Evolutionary conservation across 805 yeast species (phyloP).

Genomic region (Saccharomyces kudriavzevii): DNA sequence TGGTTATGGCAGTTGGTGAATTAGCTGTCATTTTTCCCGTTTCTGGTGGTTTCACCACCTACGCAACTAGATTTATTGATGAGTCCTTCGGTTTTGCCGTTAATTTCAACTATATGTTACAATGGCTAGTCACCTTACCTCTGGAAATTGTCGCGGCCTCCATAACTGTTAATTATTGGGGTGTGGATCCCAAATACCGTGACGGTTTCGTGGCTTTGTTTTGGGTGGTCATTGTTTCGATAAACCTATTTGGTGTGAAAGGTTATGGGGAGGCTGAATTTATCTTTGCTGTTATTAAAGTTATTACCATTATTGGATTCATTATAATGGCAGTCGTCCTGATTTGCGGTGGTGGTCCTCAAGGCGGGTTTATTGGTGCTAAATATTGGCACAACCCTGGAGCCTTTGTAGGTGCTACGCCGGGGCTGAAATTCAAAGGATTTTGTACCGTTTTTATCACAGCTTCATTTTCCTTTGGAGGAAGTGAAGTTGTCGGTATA

Average conservation of each 20-base stretch:
- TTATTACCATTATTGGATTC: slow-evolving; percentile 41
- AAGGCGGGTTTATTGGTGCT: slow-evolving; percentile 41
- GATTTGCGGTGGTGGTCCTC: slow-evolving; percentile 48
- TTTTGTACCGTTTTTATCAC: slow-evolving; percentile 65
- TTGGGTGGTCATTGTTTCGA: slow-evolving; percentile 39
- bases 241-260: slow-evolving; percentile 47
- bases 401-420: slow-evolving; percentile 44
- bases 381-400: slow-evolving; percentile 50
- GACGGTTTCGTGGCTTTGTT: slow-evolving; percentile 44
- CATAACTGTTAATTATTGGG: slow-evolving; percentile 47
- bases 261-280: slow-evolving; percentile 51
- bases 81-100: slow-evolving; percentile 56
- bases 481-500: slow-evolving; percentile 45
- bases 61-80: slow-evolving; percentile 49
- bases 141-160: slow-evolving; percentile 47
- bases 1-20: slow-evolving; percentile 58
- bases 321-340: slow-evolving; percentile 40
- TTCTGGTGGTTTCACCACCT: slow-evolving; percentile 58
- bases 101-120: slow-evolving; percentile 50
- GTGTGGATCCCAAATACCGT: slow-evolving; percentile 37
- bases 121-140: slow-evolving; percentile 46
- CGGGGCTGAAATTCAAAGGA: slow-evolving; percentile 43
- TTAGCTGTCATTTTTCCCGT: slow-evolving; percentile 53
- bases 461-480: slow-evolving; percentile 60
- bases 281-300: slow-evolving; percentile 39